These are phyloP conservation scores for Camptophora hylomeconis DNA, from an alignment of 2,329 filamentous ascomycete species.

Conservation along the genomic window DNA sequence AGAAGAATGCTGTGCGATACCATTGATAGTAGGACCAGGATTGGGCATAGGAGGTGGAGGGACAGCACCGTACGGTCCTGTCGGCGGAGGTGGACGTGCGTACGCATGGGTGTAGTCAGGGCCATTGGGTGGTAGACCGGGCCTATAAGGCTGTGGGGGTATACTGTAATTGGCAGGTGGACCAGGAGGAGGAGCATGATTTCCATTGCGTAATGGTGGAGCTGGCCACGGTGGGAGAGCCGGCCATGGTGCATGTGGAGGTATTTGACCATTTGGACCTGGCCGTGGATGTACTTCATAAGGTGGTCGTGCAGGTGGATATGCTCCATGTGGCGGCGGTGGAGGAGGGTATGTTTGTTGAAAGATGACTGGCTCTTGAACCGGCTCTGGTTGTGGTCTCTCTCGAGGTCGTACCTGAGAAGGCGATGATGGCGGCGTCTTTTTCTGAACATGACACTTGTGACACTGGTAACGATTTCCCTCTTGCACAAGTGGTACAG, in stretches of 20 bases:
- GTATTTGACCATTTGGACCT: conserved; percentile 7
- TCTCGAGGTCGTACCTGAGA: conserved; percentile 16
- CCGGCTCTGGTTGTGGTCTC: conserved; percentile 22
- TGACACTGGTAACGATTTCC: conserved; percentile 55
- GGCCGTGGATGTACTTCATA: conserved; percentile 3
- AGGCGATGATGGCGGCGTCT: conserved; percentile 17
- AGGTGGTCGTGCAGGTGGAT: conserved; percentile 10
- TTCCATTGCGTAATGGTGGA: background rate
- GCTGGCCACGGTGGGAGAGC: background rate
- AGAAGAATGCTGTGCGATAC: conserved; percentile 4
- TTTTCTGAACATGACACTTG: conserved; percentile 49
- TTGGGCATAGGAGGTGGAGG: background rate
- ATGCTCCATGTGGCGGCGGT: conserved; percentile 14
- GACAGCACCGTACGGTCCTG: background rate
- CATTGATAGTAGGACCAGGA: conserved; percentile 1
- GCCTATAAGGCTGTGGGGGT: conserved; percentile 2
- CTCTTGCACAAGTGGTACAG: conserved; percentile 16
- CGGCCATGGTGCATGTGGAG: conserved; percentile 7
- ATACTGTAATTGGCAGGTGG: background rate
- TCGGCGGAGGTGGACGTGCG: conserved; percentile 1
- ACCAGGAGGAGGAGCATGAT: conserved; percentile 1
- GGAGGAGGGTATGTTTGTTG: conserved; percentile 20
- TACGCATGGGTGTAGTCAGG: conserved; percentile 1
- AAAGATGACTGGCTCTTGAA: conserved; percentile 8
- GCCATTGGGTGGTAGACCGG: background rate